Base-by-base conservation (phyloP, 176 grass and related monocot species). In the Poa annua region DNA sequence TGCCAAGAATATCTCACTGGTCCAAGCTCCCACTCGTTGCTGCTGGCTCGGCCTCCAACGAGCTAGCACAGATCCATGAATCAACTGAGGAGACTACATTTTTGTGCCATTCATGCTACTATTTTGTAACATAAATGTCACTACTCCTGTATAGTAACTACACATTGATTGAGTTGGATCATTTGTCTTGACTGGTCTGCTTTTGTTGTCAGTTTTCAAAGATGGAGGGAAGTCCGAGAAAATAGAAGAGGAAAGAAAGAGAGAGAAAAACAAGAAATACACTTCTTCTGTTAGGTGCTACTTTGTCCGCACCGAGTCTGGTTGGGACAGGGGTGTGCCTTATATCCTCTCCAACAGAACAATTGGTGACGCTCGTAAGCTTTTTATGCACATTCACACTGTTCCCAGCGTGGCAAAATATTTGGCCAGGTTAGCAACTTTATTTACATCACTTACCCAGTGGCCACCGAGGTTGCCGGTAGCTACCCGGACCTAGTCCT, bases 301-400 rank as follows among this genome's bases (percentile, higher is more conserved):
- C 62, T 97, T 97, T 80, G 78, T 97, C 78, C 76, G 86, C 60
- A 92, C 68, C 11, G 86, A 94, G 66, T 97, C 92, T 73, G 81
- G 41, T 13, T 97, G 92, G 92, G 73, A 53, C 12, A 86, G 25
- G 49, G 88, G 89, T 80, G 38, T 52, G 5, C 55, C 53, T 56
- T 85, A 92, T 67, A 74, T 77, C 47, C 80, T 91, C 22, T 87
- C 79, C 21, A 70, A 47, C 38, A 83, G 70, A 68, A 88, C 67
- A 1, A 8, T 92, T 45, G 35, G 67, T 84, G 76, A 97, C 49
- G 82, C 90, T 10, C 80, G 94, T 7, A 78, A 66, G 33, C 32
- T 76, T 35, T 97, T 97, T 55, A 97, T 97, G 94, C 94, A 97
- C 77, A 79, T 89, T 67, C 68, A 84, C 68, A 90, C 50, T 33